Base-by-base conservation (phyloP, 2,329 filamentous ascomycete genomes). In the Biscogniauxia mediterranea region DNA sequence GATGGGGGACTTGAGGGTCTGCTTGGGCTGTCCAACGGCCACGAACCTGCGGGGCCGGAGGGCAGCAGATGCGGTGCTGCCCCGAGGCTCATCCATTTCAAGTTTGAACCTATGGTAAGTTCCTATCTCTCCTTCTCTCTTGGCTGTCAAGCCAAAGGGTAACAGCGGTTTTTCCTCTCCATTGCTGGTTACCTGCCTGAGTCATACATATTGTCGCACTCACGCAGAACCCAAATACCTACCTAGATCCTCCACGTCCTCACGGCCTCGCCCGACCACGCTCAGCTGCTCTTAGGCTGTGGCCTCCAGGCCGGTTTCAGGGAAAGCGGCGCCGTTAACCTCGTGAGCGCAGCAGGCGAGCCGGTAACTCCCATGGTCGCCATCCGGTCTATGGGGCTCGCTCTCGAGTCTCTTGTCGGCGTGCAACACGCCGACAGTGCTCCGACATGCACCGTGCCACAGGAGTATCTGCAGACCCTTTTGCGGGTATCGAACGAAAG, bases 21-120 rank as follows among this genome's bases (percentile, higher is more conserved):
- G 9, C 54, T 73, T 64, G 68, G 75, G 69, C 60, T 79, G 70
- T 70, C 72, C 49, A 70, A 69, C 17, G 74, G 68, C 54, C 72
- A 69, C 17, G 57, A 68, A 62, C 73, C n/a, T 49, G 56, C 50
- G 20, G 66, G 65, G 26, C 65, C 65, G 53, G 62, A 65, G 53
- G 62, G 58, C 28, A 60, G 58, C 38, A 56, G 59, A 9, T 61
- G 61, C 58, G 70, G 67, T 56, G 73, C 73, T 59, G 75, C 3
- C 7, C 7, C 77, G 69, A 80, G 84, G 70, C 76, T 85, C 74
- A 82, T 97, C 56, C 92, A 94, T 75, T 91, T 97, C 78, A 95
- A 96, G 76, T 97, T 96, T 72, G 93, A 97, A 74, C 92, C 93
- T 4, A 93, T 97, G 92, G 93, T 96, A 83, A 73, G 87, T 73